Evolutionary conservation across 2,329 filamentous ascomycete genomes (phyloP), one percentile per base, ranked within the genome.

Genomic region (Aspergillus sp.): DNA sequence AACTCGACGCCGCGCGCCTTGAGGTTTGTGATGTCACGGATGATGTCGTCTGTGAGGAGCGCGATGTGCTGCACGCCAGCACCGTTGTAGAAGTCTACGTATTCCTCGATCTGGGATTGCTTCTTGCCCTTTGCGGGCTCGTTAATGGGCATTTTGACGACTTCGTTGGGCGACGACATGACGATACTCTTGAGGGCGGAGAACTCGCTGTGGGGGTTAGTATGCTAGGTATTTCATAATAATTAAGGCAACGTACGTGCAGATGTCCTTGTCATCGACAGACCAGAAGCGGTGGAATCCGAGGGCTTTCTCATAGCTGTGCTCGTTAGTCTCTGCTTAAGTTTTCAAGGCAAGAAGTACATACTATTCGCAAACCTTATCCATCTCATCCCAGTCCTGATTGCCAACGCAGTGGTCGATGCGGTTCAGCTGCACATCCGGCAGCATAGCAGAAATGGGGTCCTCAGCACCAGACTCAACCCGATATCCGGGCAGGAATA

Each of bases 371-470:
- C 85, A 88, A 21, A 82, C 78, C 48, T 79, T 77, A 56, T 87
- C 83, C 84, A 98, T 96, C 75, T 93, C 88, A 75, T 92, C 83
- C 93, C 93, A 97, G 76, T 91, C 89, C 80, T 97, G 93, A 81
- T 98, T 97, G 64, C 93, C 93, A 66, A 98, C 93, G 76, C 93
- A 97, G 82, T 98, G 93, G 78, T 98, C 93, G 77, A 98, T 92
- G 65, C 86, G 86, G 61, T 84, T 83, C 55, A 96, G 83, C 9
- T 80, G 74, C 14, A 96, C 84, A 0, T 78, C 67, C 0, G 92
- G 91, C 21, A 91, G 78, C 52, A 75, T 66, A 51, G 70, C 66
- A 4, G 69, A 39, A 14, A 84, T 69, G 0, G 81, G 78, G 63
- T 87, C 84, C 23, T 67, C 63, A 21, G 60, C 61, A 0, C 67